phyloP scores from a whole-genome alignment of 441 rosid species.

The Bocquillonia castaneifolia region DNA sequence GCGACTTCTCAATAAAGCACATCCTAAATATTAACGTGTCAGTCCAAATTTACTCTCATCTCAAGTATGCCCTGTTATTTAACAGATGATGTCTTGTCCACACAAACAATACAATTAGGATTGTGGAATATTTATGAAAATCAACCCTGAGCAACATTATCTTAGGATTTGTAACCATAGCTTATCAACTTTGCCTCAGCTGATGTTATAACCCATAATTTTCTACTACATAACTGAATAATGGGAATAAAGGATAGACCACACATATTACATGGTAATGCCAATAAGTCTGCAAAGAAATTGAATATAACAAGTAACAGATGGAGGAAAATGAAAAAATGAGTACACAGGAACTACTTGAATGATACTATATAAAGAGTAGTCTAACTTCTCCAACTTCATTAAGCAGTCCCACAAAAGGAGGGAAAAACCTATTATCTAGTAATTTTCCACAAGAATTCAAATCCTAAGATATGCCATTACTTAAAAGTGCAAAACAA shows the following conservation, averaged over 20 bases:
- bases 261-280: too few relatives aligned
- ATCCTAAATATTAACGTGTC: background rate
- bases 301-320: background rate
- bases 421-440: background rate
- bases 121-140: background rate
- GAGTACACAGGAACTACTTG: background rate
- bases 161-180: background rate
- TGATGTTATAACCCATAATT: background rate
- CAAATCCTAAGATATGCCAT: background rate
- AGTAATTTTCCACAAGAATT: background rate
- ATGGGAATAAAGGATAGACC: too few relatives aligned
- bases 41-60: background rate
- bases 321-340: too few relatives aligned
- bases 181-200: background rate
- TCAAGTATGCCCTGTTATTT: background rate
- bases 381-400: slow-evolving; percentile 3
- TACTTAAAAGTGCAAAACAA: background rate
- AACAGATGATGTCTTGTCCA: background rate
- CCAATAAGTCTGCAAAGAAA: background rate
- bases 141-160: background rate
- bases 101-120: background rate
- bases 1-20: background rate
- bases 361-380: background rate
- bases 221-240: background rate
- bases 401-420: background rate